phyloP scores from a whole-genome alignment of 805 yeast species.

The Candida jianshihensis region DNA sequence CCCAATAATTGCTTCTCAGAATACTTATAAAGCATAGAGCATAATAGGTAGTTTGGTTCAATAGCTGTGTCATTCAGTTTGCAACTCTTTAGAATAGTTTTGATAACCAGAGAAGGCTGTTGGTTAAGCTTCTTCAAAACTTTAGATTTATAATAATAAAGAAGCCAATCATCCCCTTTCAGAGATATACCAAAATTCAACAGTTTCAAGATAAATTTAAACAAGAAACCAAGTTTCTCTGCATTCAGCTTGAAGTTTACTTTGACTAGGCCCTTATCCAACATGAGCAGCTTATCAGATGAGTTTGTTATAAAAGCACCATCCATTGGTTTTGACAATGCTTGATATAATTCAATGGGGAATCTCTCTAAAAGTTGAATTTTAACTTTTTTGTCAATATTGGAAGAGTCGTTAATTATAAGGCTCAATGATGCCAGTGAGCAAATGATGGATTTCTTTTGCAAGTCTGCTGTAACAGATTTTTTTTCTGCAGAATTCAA shows the following conservation, averaged over 20 bases:
- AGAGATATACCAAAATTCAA: slow-evolving; percentile 40
- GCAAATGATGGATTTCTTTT: slow-evolving; percentile 64
- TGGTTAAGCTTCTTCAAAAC: slow-evolving; percentile 43
- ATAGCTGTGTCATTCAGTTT: slow-evolving; percentile 34
- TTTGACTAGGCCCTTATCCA: slow-evolving; percentile 3
- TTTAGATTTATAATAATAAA: slow-evolving; percentile 51
- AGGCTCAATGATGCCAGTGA: slow-evolving; percentile 65
- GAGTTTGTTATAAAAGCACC: slow-evolving; percentile 42
- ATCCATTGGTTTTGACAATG: slow-evolving; percentile 51
- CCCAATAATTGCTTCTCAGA: slow-evolving; percentile 31
- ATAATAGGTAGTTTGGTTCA: slow-evolving; percentile 71
- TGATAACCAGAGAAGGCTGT: slow-evolving; percentile 29
- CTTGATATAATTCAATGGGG: slow-evolving; percentile 44
- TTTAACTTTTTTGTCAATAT: slow-evolving; percentile 28
- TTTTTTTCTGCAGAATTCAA: slow-evolving; percentile 57
- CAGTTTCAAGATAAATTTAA: slow-evolving; percentile 35
- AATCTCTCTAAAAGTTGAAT: slow-evolving; percentile 44
- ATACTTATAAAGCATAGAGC: slow-evolving; percentile 53
- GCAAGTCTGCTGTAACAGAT: slow-evolving; percentile 51
- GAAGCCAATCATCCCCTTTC: slow-evolving; percentile 51
- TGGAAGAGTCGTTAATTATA: slow-evolving; percentile 18
- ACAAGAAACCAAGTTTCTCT: slow-evolving; percentile 5
- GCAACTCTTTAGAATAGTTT: slow-evolving; percentile 39
- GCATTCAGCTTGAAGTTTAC: not conserved
- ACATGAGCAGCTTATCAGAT: slow-evolving; percentile 18